Evolutionary conservation across 345 rosid genomes (phyloP).

Genomic region (Turnera subulata): DNA sequence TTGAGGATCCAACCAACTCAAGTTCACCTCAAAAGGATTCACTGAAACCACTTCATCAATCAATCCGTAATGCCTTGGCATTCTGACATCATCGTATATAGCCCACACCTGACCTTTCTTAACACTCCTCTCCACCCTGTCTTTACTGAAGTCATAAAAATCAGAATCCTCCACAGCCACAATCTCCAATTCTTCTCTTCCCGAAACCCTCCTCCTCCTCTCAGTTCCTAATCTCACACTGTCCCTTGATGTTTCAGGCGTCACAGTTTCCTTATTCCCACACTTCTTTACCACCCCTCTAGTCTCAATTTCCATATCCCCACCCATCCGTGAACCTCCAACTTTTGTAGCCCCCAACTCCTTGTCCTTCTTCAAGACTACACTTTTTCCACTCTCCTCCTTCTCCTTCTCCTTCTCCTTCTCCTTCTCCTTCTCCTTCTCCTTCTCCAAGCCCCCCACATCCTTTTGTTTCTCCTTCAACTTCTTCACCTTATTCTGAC

Average conservation of each 20-base stretch:
- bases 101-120: constrained; percentile 93
- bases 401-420: constrained; percentile 20
- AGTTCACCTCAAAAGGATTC: constrained; percentile 64
- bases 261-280: constrained; percentile 17
- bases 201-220: constrained; percentile 13
- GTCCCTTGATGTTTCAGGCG: constrained; percentile 19
- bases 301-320: constrained; percentile 20
- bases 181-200: constrained; percentile 23
- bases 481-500: constrained; percentile 31
- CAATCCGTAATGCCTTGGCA: constrained; percentile 79
- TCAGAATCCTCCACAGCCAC: constrained; percentile 46
- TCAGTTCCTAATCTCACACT: constrained; percentile 11
- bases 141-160: constrained; percentile 59
- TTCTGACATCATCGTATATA: constrained; percentile 48
- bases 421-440: constrained; percentile 18
- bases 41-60: constrained; percentile 64
- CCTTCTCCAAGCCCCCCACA: background rate
- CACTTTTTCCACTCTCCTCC: constrained; percentile 14
- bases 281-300: constrained; percentile 24
- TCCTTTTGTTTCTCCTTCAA: constrained; percentile 19
- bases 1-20: constrained; percentile 66
- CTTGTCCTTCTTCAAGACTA: constrained; percentile 9
- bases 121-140: constrained; percentile 54
- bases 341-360: constrained; percentile 23
- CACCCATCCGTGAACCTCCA: constrained; percentile 20